phyloP scores from a whole-genome alignment of 352 stramenopile species.

The Phytopythium kandeliae region DNA sequence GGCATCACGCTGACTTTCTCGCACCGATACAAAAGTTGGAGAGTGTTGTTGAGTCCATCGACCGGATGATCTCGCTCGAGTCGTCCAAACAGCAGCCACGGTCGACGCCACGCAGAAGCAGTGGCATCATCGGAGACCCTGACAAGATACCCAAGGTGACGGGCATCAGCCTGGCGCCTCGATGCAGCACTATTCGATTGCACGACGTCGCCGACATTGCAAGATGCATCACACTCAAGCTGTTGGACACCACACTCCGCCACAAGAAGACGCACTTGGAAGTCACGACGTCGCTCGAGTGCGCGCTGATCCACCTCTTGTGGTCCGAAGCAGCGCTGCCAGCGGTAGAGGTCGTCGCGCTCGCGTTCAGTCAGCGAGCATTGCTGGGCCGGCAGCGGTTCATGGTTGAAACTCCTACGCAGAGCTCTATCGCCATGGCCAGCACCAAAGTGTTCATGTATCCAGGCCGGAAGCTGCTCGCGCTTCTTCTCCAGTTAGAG shows the following conservation, averaged over 20 bases:
- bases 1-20: conserved; percentile 22
- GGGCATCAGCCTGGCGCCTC: conserved; percentile 18
- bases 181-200: conserved; percentile 15
- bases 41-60: not conserved
- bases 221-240: conserved; percentile 7
- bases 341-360: conserved; percentile 16
- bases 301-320: conserved; percentile 10
- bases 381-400: conserved; percentile 13
- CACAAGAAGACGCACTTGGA: conserved; percentile 24
- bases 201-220: conserved; percentile 23
- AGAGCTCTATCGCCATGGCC: conserved; percentile 9
- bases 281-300: conserved; percentile 22
- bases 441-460: conserved; percentile 20
- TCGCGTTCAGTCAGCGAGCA: conserved; percentile 19
- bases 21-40: not conserved
- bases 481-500: conserved; percentile 4
- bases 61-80: conserved; percentile 1
- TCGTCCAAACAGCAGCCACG: not conserved
- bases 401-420: conserved; percentile 8
- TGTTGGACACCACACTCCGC: conserved; percentile 17
- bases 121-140: not conserved
- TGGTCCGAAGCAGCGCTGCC: conserved; percentile 12
- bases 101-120: not conserved
- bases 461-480: not conserved
- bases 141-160: conserved; percentile 19